Evolutionary conservation across 2,329 filamentous ascomycete genomes (phyloP), one percentile per base, ranked within the genome.

Genomic region (Colletotrichum gigasporum): DNA sequence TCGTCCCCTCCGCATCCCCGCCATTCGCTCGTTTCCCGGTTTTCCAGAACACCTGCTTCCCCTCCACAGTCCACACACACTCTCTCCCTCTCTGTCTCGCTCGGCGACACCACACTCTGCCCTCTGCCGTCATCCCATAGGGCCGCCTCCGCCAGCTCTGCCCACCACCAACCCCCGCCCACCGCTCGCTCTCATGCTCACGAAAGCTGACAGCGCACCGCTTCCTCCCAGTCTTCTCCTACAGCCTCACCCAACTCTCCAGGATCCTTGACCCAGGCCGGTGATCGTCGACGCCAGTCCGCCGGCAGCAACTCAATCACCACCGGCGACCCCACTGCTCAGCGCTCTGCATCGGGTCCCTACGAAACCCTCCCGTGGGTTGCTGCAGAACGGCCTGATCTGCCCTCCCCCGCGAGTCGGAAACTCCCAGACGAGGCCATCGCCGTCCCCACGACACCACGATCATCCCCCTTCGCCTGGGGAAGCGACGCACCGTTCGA

Each of bases 121-220:
- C 11, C 30, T 63, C 61, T 64, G 61, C 61, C 61, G 66, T 67
- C 67, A 68, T 67, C n/a, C 39, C 51, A 45, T 39, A 54, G 60
- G 64, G 61, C 51, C 68, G 59, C 68, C 47, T 51, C 47, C 18
- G 32, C 35, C 55, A 28, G 11, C 51, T 45, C 53, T 48, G 59
- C 48, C 48, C 39, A 59, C 59, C 64, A 20, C 53, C 20, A 32
- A 59, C 20, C 61, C 61, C 48, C 61, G 61, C 34, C 45, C 39
- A 30, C 14, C 32, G 42, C 24, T 44, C 50, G 44, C 59, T 32
- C n/a, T 34, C 52, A 39, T 41, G 50, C 54, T 44, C 45, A 54
- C 42, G 18, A 53, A 63, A 53, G 62, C 62, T 67, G 65, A 67
- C 65, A 65, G 55, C 65, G 44, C 53, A 50, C 54, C 28, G 47